Evolutionary conservation across 345 rosid species (phyloP), one percentile per base, ranked within the genome.

Genomic region (Eucalyptus fibrosa): DNA sequence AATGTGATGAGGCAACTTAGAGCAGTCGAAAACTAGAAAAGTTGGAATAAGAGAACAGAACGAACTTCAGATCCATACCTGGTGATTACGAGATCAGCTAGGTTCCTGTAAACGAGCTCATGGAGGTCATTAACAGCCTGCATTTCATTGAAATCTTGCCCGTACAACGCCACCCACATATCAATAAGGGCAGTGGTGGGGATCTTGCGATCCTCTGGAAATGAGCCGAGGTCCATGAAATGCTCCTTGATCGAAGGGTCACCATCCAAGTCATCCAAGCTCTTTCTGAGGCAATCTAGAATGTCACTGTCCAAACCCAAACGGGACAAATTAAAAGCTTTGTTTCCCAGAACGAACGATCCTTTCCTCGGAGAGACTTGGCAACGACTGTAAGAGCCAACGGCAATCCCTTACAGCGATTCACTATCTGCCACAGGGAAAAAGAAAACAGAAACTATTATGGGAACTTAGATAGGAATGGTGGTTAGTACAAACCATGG

Each of bases 171-270:
- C 62, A 56, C 62, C 62, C 62, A 56, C 62, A 56, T 56, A 56
- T 56, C 62, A 56, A 56, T 56, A 56, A 56, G 62, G 30, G 30
- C 30, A 56, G 62, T 56, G 62, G 62, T 30, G 4, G 62, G 62
- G 30, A 56, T 56, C 62, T 56, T 56, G 62, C 30, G 62, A 88
- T 93, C 97, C 90, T 94, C 95, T 14, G 94, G 94, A 91, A 96
- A 96, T 50, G 89, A 93, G 8, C 96, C 95, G 24, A 95, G 88
- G 89, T 95, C 97, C 92, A 94, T 86, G 92, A 90, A 96, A 90
- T 95, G 95, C 44, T 94, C 93, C 91, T 92, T 93, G 6, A 90
- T 53, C 23, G 32, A 17, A 12, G 87, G 87, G 88, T 60, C n/a
- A 50, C 77, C 16, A 59, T 92, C 89, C 87, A 95, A 89, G 88